Base-by-base conservation (phyloP, 2,329 filamentous ascomycete genomes). In the Nemania sp. region DNA sequence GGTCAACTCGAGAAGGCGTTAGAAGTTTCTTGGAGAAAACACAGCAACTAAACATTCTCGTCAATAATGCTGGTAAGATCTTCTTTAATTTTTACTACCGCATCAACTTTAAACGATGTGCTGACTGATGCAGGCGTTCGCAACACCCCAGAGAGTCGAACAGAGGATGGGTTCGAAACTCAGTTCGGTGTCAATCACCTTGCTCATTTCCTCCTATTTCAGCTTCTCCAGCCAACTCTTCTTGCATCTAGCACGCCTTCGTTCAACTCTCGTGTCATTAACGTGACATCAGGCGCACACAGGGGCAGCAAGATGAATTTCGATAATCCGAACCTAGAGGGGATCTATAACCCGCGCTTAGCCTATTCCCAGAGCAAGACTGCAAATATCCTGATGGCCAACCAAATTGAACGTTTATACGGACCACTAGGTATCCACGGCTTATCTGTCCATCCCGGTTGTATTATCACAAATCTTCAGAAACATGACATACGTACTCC, bases 341-440 rank as follows among this genome's bases (percentile, higher is more conserved):
- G 56, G 3, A 8, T n/a, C 2, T 66, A 66, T 20, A 18, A 38
- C 11, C 38, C 63, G 1, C 57, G 57, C 1, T 3, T 55, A 5
- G 65, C 65, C 6, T 70, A 86, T 70, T 80, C 78, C 0, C 78
- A 83, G 58, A 73, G 74, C 38, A 86, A 86, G 72, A 77, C 78
- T 0, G 82, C 84, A 2, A 83, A 82, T 65, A 80, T 86, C 43
- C 83, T 79, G 64, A 80, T 83, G 71, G 79, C 83, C 10, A 85
- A 82, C 68, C 77, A 83, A 63, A 79, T 87, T 22, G 83, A 85
- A 41, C 79, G 83, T 3, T 77, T 77, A 0, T 85, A 82, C 67
- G 82, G 80, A 1, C 22, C 70, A 0, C 64, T 73, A 8, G 80
- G 81, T 29, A 64, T 86, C 0, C 82, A 83, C 58, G 82, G 77